These are phyloP conservation scores for Calamus simplicifolius DNA, from an alignment of 176 grass and related monocot genomes.

Conservation along the genomic window DNA sequence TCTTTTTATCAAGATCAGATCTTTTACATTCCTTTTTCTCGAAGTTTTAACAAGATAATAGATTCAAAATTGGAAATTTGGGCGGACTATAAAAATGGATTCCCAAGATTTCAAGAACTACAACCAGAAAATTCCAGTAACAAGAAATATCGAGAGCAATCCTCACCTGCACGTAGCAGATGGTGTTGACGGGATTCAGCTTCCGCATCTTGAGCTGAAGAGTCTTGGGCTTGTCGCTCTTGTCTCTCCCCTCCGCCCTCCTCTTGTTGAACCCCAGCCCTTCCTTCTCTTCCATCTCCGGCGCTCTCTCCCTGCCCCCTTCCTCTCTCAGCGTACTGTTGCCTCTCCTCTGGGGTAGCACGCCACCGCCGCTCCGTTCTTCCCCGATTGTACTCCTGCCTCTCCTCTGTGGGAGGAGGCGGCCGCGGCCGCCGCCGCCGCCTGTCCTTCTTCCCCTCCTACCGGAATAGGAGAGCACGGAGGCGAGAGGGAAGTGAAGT, in stretches of 20 bases:
- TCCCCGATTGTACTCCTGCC: slow-evolving; percentile 32
- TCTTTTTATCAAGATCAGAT: too few species aligned
- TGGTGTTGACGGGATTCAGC: slow-evolving; percentile 90
- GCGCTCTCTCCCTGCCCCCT: slow-evolving; percentile 19
- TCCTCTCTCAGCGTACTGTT: slow-evolving; percentile 34
- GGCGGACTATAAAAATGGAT: too few species aligned
- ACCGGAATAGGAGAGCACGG: slow-evolving; percentile 5
- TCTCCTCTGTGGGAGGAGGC: slow-evolving; percentile 29
- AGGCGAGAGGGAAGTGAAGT: slow-evolving; percentile 10
- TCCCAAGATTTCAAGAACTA: not conserved
- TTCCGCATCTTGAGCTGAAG: slow-evolving; percentile 77
- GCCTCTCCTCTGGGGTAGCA: slow-evolving; percentile 34
- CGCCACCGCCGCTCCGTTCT: slow-evolving; percentile 20
- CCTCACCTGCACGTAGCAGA: slow-evolving; percentile 79
- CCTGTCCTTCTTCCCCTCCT: too few species aligned
- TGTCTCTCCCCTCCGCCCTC: slow-evolving; percentile 73
- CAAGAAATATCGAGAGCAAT: not conserved
- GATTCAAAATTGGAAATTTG: too few species aligned
- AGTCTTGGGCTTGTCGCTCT: slow-evolving; percentile 31
- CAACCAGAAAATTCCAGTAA: not conserved
- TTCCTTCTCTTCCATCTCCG: slow-evolving; percentile 19
- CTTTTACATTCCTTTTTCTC: too few species aligned
- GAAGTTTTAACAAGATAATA: too few species aligned
- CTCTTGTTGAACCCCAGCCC: slow-evolving; percentile 51
- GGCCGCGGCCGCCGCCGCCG: slow-evolving; percentile 12